Evolutionary conservation across 75 land plant species (phyloP), one percentile per base, ranked within the genome.

Genomic region (Pinus tabuliformis): DNA sequence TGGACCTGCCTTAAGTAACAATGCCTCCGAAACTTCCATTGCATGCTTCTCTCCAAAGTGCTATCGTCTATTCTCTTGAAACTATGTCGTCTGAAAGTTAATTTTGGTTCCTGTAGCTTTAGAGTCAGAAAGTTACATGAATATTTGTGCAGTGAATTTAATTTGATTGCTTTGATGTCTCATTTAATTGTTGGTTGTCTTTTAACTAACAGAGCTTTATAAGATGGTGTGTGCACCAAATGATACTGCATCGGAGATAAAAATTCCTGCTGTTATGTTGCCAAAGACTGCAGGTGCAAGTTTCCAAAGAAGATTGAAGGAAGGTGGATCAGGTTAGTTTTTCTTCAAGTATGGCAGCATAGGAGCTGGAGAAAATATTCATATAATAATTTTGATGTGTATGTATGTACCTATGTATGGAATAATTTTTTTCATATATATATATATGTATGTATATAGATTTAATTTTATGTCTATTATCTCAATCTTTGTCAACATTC

Each of bases 181-280:
- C 39, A 37, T 12, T 20, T 11, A 68, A 45, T 45, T 20, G 42
- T 42, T 68, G 9, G 22, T 68, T 42, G n/a, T 68, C 45, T 42
- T 49, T 49, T 9, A 49, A 49, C 11, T 9, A 9, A 45, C 87
- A 97, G 99, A 95, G 59, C 83, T 91, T 60, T 85, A 86, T 81
- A 91, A 97, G 78, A 97, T 97, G 99, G 91, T 86, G n/a, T 95
- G 99, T 70, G 73, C 85, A 61, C 88, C 86, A 36, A 86, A 89
- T 81, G 99, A 86, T 28, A 85, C 92, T 64, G 82, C 79, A 56
- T 3, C 81, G 3, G 84, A 88, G 59, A 83, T 97, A 56, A 83
- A 77, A 26, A 95, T 97, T 70, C 99, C 97, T 59, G 91, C 94
- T 73, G 83, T 97, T 18, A 86, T 90, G 87, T 81, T 97, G 39